Conservation (phyloP, 192 early-diverging fungal genomes). For the Podila horticola region DNA sequence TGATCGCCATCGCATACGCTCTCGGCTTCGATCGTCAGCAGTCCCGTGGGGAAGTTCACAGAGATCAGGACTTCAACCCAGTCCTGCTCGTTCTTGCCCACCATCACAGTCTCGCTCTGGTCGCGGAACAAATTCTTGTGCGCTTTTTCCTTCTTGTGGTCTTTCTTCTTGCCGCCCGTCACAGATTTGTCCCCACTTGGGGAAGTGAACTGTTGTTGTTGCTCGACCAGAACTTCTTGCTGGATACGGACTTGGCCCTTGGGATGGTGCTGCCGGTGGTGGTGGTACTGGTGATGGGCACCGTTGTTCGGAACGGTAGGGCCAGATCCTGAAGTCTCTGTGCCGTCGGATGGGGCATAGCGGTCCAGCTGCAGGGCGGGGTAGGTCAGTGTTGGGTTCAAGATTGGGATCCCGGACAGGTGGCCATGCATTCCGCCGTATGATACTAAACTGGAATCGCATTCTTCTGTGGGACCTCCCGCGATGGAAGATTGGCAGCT, state of each 20-base stretch:
- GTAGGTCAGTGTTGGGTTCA: constrained; percentile 23
- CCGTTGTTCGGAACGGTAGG: neutral
- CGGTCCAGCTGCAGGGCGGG: constrained; percentile 29
- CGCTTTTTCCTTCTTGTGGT: neutral
- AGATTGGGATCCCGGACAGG: constrained; percentile 20
- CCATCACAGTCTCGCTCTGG: constrained; percentile 9
- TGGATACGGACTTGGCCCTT: neutral
- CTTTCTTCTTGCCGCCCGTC: neutral
- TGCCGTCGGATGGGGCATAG: neutral
- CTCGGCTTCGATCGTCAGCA: constrained; percentile 39
- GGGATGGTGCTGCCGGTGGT: neutral
- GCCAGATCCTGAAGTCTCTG: neutral
- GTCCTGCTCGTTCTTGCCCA: constrained; percentile 27
- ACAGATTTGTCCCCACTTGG: neutral
- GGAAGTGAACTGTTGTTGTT: neutral
- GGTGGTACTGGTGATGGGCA: neutral
- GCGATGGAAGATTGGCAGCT: neutral
- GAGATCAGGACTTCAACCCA: constrained; percentile 39
- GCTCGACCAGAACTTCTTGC: neutral
- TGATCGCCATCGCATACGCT: constrained; percentile 26
- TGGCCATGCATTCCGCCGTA: constrained; percentile 46
- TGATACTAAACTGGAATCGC: constrained; percentile 30
- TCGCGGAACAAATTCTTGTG: constrained; percentile 24
- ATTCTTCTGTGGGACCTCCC: neutral
- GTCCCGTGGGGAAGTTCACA: constrained; percentile 39